phyloP scores from a whole-genome alignment of 2,329 filamentous ascomycete species.

The Colletotrichum cordylinicola region DNA sequence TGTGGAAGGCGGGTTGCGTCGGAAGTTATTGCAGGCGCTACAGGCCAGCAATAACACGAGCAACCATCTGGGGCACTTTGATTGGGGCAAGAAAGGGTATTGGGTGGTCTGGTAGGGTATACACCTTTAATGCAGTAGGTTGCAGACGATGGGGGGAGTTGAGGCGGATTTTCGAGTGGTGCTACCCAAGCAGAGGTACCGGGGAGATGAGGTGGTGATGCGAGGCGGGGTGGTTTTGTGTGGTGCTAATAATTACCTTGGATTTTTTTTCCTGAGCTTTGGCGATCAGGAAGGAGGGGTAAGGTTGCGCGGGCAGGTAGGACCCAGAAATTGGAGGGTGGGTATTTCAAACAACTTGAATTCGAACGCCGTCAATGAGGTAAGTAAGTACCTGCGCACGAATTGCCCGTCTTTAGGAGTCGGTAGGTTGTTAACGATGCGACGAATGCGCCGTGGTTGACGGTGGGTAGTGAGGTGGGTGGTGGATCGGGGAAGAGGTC shows the following conservation, averaged over 20 bases:
- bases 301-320: neutral
- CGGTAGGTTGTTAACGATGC: neutral
- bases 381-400: neutral
- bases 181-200: neutral
- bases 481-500: constrained; percentile 8
- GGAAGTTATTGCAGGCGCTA: neutral
- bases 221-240: neutral
- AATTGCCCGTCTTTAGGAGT: neutral
- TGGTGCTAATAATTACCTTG: constrained; percentile 3
- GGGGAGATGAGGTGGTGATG: neutral
- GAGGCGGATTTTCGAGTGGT: neutral
- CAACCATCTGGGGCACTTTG: neutral
- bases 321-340: neutral
- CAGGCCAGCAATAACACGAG: neutral
- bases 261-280: constrained; percentile 1
- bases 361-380: neutral
- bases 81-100: neutral
- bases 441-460: neutral
- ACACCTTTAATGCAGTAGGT: neutral
- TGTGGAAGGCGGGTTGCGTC: neutral
- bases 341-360: neutral
- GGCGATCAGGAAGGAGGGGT: constrained; percentile 3
- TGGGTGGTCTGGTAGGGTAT: neutral
- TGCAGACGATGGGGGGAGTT: neutral
- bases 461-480: constrained; percentile 7